Percentiles rank a stretch among this genome's conserved stretches.
phyloP scores from a whole-genome alignment of 495 filamentous ascomycete species.

The Penicillium silybi region DNA sequence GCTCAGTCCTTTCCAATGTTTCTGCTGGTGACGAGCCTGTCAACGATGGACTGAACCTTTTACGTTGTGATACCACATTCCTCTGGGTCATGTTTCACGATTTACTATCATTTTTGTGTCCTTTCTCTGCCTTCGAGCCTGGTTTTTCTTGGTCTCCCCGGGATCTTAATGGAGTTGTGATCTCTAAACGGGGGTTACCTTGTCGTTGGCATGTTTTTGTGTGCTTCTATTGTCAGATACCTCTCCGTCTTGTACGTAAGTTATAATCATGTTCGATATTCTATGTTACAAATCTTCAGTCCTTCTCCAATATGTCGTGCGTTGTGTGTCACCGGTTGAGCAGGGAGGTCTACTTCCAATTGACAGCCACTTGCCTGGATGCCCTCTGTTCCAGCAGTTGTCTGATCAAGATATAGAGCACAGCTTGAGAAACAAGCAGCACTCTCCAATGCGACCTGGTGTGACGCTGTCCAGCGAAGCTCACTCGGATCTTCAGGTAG shows the following conservation, averaged over 20 bases:
- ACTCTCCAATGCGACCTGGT: slow-evolving; percentile 13
- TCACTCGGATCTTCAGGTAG: neutral
- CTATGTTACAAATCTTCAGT: neutral
- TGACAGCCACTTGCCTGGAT: no score
- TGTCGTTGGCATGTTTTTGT: slow-evolving; percentile 2
- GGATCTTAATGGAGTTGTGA: slow-evolving; percentile 1
- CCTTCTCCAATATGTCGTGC: neutral
- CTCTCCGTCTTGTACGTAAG: slow-evolving; percentile 38
- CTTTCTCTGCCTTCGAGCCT: neutral
- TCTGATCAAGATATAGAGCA: neutral
- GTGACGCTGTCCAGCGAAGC: slow-evolving; percentile 5
- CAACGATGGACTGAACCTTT: slow-evolving; percentile 20
- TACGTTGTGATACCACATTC: slow-evolving; percentile 30
- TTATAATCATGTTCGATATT: slow-evolving; percentile 25
- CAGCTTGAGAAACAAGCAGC: neutral
- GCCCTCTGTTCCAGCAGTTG: neutral
- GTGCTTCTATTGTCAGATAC: slow-evolving; percentile 33
- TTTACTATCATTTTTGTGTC: slow-evolving; percentile 16
- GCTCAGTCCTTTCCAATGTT: slow-evolving; percentile 8
- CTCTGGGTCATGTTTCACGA: slow-evolving; percentile 29
- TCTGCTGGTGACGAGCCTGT: slow-evolving; percentile 11
- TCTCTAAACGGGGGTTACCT: slow-evolving; percentile 7
- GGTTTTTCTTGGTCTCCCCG: neutral
- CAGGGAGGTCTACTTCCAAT: no score
- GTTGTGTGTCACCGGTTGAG: no score